Conservation (phyloP, 331 rosid species). For the Spiraea crenata region DNA sequence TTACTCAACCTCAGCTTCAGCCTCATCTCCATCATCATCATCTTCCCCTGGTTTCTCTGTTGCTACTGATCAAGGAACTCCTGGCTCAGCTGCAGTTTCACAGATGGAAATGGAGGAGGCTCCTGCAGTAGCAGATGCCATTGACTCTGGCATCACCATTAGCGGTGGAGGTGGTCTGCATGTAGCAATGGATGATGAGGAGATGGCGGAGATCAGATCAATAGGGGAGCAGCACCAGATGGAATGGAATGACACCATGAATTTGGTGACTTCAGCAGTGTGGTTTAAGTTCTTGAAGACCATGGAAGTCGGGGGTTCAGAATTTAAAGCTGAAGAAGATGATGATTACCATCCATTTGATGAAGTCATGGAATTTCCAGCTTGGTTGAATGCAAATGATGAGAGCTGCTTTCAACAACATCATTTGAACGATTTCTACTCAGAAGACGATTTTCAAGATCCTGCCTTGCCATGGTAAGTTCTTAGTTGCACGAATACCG, state of each 20-base stretch:
- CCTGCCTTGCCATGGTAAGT: slow-evolving; percentile 79
- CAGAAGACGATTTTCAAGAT: slow-evolving; percentile 49
- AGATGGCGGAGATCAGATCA: slow-evolving; percentile 75
- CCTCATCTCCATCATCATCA: slow-evolving; percentile 38
- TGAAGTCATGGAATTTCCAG: slow-evolving; percentile 63
- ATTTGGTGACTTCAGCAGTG: slow-evolving; percentile 78
- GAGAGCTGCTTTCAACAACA: slow-evolving; percentile 57
- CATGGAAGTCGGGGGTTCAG: slow-evolving; percentile 45
- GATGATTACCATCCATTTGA: slow-evolving; percentile 37
- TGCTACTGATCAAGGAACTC: slow-evolving; percentile 43
- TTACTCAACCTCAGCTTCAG: slow-evolving; percentile 39
- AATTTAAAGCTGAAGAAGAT: slow-evolving; percentile 35
- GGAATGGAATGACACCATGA: slow-evolving; percentile 84
- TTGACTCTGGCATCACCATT: slow-evolving; percentile 32
- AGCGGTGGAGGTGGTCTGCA: slow-evolving; percentile 40
- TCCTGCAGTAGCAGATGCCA: slow-evolving; percentile 31
- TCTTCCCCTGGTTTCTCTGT: slow-evolving; percentile 31
- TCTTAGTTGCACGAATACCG: no score
- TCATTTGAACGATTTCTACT: slow-evolving; percentile 38
- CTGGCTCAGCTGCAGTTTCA: slow-evolving; percentile 32
- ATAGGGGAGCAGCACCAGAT: slow-evolving; percentile 78
- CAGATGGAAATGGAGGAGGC: slow-evolving; percentile 34
- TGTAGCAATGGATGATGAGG: slow-evolving; percentile 73
- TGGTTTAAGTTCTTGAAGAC: slow-evolving; percentile 73
- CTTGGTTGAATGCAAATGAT: slow-evolving; percentile 70